A percentile compares a stretch with the other conserved stretches of the same genome.
Conservation (phyloP, 352 stramenopile species). For the Elongisporangium anandrum region DNA sequence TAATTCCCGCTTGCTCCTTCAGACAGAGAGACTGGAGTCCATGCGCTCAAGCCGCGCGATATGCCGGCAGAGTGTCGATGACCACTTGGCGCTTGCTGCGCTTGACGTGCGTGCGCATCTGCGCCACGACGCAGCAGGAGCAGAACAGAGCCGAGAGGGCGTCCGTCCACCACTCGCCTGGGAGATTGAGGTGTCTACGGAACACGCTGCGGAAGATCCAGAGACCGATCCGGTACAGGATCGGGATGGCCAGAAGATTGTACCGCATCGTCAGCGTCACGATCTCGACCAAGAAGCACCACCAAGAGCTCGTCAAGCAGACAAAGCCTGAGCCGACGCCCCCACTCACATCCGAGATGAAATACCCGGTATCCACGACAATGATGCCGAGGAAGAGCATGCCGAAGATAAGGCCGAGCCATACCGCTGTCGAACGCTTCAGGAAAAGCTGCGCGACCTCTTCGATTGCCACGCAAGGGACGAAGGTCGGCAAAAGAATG, state of each 20-base stretch:
- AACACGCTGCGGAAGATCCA: neutral
- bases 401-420: slow-evolving; percentile 3
- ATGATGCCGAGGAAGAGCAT: neutral
- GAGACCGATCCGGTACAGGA: neutral
- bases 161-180: neutral
- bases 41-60: neutral
- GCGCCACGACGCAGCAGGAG: neutral
- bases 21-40: neutral
- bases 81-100: neutral
- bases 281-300: neutral
- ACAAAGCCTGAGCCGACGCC: neutral
- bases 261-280: neutral
- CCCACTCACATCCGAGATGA: slow-evolving; percentile 1
- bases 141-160: neutral
- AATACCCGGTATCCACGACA: neutral
- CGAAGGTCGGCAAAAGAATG: neutral
- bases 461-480: neutral
- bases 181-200: neutral
- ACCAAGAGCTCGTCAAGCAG: neutral
- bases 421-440: slow-evolving; percentile 7
- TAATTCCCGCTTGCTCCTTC: neutral
- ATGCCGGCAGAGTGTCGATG: neutral
- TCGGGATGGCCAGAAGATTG: neutral
- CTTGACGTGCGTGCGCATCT: neutral
- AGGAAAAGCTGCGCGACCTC: slow-evolving; percentile 1